Evolutionary conservation across 441 rosid species (phyloP), one percentile per base, ranked within the genome.

Genomic region (Lepidium campestre): DNA sequence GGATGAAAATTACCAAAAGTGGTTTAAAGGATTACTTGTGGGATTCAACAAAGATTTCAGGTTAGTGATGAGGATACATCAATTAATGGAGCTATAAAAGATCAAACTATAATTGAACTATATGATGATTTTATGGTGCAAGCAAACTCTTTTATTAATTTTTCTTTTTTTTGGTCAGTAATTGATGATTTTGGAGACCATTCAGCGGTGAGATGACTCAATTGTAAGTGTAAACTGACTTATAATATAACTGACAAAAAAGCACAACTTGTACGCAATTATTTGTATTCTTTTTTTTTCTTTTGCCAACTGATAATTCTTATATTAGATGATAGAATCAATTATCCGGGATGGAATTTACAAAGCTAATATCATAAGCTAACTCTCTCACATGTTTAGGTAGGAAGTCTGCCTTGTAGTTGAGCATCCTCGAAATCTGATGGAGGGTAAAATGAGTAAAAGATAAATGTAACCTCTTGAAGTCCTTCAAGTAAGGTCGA

Each of bases 231-330:
- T 62, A 42, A 44, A 23, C 8, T 18, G 19, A 68, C 57, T 10
- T 19, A 29, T 40, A 41, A 18, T 65, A 29, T 40, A 41, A 18
- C 52, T 65, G 29, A 52, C 14, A 25, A 52, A 50, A 52, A 50
- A 70, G 9, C 74, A 61, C 36, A 70, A 54, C 74, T 62, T 70
- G 74, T 62, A 62, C 68, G 68, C 57, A 70, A 70, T n/a, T n/a
- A n/a, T n/a, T n/a, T n/a, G n/a, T n/a, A n/a, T n/a, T n/a, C n/a
- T n/a, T n/a, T n/a, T n/a, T n/a, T n/a, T n/a, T n/a, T n/a, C n/a
- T n/a, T n/a, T n/a, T n/a, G n/a, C n/a, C n/a, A n/a, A n/a, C n/a
- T n/a, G n/a, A n/a, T n/a, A n/a, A n/a, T n/a, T n/a, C n/a, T n/a
- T n/a, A n/a, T n/a, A n/a, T n/a, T n/a, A n/a, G n/a, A n/a, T n/a